Conservation (phyloP, 1,284 basidiomycete species). For the Cryptococcus maquisensis region DNA sequence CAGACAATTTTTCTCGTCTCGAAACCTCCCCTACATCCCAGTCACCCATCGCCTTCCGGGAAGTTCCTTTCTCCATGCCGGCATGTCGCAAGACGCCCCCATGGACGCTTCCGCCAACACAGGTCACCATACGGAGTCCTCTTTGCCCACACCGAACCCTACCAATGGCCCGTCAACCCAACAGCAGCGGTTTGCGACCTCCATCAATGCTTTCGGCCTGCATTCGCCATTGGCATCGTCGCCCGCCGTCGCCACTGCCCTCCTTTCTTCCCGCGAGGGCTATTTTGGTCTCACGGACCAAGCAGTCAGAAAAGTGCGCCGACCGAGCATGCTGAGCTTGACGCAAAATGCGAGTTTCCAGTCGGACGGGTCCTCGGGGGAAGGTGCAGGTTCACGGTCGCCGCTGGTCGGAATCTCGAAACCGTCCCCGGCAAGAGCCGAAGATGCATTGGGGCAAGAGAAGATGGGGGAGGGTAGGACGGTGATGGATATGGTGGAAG, state of each 20-base stretch:
- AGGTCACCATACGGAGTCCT: no score
- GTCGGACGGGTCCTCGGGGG: slow-evolving; percentile 8
- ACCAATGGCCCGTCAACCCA: slow-evolving; percentile 6
- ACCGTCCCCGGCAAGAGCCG: neutral
- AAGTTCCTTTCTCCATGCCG: neutral
- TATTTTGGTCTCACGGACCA: no score
- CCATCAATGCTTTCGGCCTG: slow-evolving; percentile 40
- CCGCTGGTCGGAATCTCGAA: neutral
- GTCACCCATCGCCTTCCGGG: no score
- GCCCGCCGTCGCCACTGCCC: neutral
- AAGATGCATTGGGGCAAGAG: neutral
- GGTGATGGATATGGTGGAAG: slow-evolving; percentile 3
- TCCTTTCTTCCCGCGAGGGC: slow-evolving; percentile 4
- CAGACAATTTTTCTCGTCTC: no score
- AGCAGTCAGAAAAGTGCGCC: slow-evolving; percentile 18
- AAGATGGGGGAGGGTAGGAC: neutral
- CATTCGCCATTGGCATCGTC: slow-evolving; percentile 12
- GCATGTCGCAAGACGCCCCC: neutral
- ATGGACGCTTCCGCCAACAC: neutral
- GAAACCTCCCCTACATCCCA: no score
- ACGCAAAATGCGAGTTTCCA: slow-evolving; percentile 24
- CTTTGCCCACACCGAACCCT: neutral
- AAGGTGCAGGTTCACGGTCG: neutral
- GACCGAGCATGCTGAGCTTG: slow-evolving; percentile 37
- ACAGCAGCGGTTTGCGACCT: slow-evolving; percentile 25